A percentile compares a stretch with the other conserved stretches of the same genome.
phyloP scores from a whole-genome alignment of 805 yeast genomes.

The Schwanniomyces pseudopolymorphus region DNA sequence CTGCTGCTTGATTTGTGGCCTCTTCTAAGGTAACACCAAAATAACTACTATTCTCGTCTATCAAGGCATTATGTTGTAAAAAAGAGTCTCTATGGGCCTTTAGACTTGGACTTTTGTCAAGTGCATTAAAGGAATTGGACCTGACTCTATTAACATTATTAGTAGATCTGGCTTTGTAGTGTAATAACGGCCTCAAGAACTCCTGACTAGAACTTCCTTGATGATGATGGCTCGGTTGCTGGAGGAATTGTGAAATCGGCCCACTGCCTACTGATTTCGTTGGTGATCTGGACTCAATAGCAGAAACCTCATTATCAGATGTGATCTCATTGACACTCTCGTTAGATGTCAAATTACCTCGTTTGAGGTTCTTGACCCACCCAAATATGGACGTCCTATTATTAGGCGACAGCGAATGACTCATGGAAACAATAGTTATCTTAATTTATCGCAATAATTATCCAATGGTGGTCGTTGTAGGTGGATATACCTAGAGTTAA shows the following conservation, averaged over 20 bases:
- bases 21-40: conserved; percentile 76
- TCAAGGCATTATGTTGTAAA: conserved; percentile 42
- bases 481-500: background rate
- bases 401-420: conserved; percentile 38
- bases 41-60: conserved; percentile 54
- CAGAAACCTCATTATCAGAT: conserved; percentile 12
- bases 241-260: background rate
- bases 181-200: conserved; percentile 45
- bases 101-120: conserved; percentile 28
- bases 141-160: conserved; percentile 42
- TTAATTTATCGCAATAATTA: background rate
- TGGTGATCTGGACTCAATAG: conserved; percentile 9
- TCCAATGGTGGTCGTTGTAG: background rate
- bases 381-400: conserved; percentile 41
- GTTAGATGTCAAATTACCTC: conserved; percentile 32
- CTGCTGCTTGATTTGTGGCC: conserved; percentile 75
- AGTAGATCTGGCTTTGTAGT: conserved; percentile 52
- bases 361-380: conserved; percentile 45
- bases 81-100: conserved; percentile 53
- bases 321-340: conserved; percentile 39
- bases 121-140: conserved; percentile 34
- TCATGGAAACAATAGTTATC: conserved; percentile 18
- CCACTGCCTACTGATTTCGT: conserved; percentile 4
- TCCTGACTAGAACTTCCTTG: conserved; percentile 14
- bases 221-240: background rate